Evolutionary conservation across 2,329 filamentous ascomycete species (phyloP), one percentile per base, ranked within the genome.

Genomic region (Sporothrix inflata): DNA sequence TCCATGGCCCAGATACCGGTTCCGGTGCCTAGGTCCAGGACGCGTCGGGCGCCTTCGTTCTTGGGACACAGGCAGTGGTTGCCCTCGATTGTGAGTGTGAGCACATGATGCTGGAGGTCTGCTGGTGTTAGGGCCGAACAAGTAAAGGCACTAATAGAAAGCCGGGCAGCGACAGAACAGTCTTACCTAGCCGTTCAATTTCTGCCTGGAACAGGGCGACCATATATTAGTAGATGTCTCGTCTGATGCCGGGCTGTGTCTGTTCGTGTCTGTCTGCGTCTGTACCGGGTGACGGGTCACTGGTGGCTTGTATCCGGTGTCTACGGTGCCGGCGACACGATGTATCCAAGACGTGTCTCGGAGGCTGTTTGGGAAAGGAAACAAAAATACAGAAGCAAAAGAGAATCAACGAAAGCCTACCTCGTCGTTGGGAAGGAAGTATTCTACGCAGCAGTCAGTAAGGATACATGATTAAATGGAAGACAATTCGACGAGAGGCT

Each of bases 1-100:
- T 77, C 74, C 69, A 77, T 75, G n/a, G 76, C 72, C 76, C 76
- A 77, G 69, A 77, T 76, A 40, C 76, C 76, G 2, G 74, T 76
- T 24, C 75, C 75, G 0, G 75, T 76, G 42, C 76, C 76, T 11
- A 77, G 51, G 38, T 77, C 76, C 1, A 76, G 71, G 5, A 77
- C 75, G 5, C 73, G 71, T n/a, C 73, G 73, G 0, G 75, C 74
- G 4, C 69, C 70, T 2, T 75, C 71, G 24, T 76, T 75, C 53
- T 75, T 76, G 6, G 74, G 74, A 57, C 76, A 75, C 16, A 75
- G 67, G 42, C 71, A 74, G 65, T 68, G 69, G 14, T 71, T 73
- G 42, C 73, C 74, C 21, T 74, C 69, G n/a, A 76, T 70, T 1
- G 76, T 77, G 38, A 76, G 51, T 8, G 70, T 70, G 42, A 76